Base-by-base conservation (phyloP, 2,329 filamentous ascomycete species). In the Xylaria sp. region DNA sequence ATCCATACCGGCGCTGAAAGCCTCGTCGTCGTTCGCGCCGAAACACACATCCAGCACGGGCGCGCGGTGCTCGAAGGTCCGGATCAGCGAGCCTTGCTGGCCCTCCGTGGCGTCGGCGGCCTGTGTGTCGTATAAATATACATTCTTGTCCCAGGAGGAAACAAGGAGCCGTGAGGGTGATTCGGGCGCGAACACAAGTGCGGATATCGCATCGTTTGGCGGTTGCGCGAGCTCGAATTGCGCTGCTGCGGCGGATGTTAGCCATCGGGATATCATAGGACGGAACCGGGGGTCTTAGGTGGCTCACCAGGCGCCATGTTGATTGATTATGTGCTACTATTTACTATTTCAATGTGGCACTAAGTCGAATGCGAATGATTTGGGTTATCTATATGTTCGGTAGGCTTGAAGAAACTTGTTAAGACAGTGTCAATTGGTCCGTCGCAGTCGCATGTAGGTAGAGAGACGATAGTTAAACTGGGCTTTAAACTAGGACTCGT, bases 1-100 rank as follows among this genome's bases (percentile, higher is more conserved):
- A 79, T 98, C 95, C 80, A 97, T 83, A 42, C 94, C 93, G 42
- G 90, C 94, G 22, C 88, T 93, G 81, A 93, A 99, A 47, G 95
- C 91, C 79, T 94, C 93, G 74, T 90, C 86, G 75, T 95, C 92
- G 79, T 89, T 88, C 71, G 88, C 87, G 71, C 95, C 95, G 75
- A 96, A 99, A 81, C 94, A 97, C 20, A 96, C 91, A 77, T 97
- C 94, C 65, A 99, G 84, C 9, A 99, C 91, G 0, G 96, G 94
- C 7, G 93, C 93, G 67, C 90, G 88, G 78, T 96, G 91, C 78
- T 94, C 90, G 75, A 91, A 93, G 71, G 90, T 92, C 71, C 88
- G 86, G 36, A 94, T 76, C 33, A 96, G 84, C 61, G 86, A 87
- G 6, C 89, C 90, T 57, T 82, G 66, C 39, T 60, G 80, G 27